Conservation (phyloP, 495 filamentous ascomycete species). For the Tuber magnatum region DNA sequence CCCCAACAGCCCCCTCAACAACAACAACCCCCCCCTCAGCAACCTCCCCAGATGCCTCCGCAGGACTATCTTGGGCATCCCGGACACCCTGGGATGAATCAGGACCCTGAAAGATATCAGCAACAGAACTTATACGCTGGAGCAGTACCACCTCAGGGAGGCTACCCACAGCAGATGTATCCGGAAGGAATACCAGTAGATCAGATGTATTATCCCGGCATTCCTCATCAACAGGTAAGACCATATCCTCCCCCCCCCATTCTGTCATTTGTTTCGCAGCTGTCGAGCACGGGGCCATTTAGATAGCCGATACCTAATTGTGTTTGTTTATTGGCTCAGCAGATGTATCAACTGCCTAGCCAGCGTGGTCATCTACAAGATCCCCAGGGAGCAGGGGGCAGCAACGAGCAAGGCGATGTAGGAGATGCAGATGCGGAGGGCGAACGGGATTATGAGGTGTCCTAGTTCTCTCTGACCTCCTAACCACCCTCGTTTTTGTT, state of each 20-base stretch:
- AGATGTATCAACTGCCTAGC: conserved; percentile 55
- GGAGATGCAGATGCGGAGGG: conserved; percentile 55
- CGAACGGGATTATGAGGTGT: conserved; percentile 53
- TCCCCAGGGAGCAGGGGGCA: conserved; percentile 42
- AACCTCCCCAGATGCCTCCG: conserved; percentile 35
- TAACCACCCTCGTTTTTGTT: conserved; percentile 3
- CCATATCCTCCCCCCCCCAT: conserved; percentile 29
- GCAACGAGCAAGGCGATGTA: conserved; percentile 49
- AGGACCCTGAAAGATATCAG: conserved; percentile 72
- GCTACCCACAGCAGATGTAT: conserved; percentile 69
- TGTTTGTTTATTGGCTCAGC: conserved; percentile 38
- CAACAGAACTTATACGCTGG: conserved; percentile 71
- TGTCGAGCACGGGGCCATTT: conserved; percentile 37
- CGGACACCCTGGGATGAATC: conserved; percentile 56
- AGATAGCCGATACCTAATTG: conserved; percentile 37
- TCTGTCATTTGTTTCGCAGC: conserved; percentile 34
- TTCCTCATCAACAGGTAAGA: conserved; percentile 75
- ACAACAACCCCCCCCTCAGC: conserved; percentile 37
- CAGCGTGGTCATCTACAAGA: conserved; percentile 49
- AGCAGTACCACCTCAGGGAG: conserved; percentile 47
- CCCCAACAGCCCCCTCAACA: conserved; percentile 38
- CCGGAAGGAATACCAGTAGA: conserved; percentile 53
- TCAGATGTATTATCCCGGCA: conserved; percentile 76
- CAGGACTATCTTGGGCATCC: conserved; percentile 64
- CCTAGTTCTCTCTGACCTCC: conserved; percentile 25